Base-by-base conservation (phyloP, 1,284 basidiomycete species). In the Ustilago crameri region DNA sequence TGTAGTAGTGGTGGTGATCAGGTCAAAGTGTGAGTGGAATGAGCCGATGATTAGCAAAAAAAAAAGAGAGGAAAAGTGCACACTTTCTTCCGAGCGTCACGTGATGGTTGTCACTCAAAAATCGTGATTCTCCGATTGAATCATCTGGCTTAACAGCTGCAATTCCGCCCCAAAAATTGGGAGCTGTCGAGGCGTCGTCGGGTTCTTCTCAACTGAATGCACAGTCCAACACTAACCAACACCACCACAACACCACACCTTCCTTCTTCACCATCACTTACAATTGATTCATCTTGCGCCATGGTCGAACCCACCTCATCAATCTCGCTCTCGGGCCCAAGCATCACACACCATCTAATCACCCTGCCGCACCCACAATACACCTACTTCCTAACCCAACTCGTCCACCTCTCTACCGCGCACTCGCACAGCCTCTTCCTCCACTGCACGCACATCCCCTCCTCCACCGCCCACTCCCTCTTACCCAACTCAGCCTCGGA, bases 311-410 rank as follows among this genome's bases (percentile, higher is more conserved):
- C 12, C 12, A 9, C 57, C 32, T 14, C 23, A 20, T 4, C 30
- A 38, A 27, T 45, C 58, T n/a, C n/a, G 2, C 3, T 9, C 0
- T 9, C 27, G 18, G 22, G 30, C 18, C 55, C 48, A 30, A 23
- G 24, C 1, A 65, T 71, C 9, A 58, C 58, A 12, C 65, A 64
- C 38, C 70, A 73, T 22, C 40, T 73, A 26, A 38, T 73, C 0
- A 54, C 47, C 0, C 51, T 73, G 23, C 54, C 65, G 1, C 70
- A 73, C 20, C 26, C 40, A 1, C 47, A 42, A 1, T 53, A 35
- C 24, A 35, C 61, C 0, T 26, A 44, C 51, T 73, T 68, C 18
- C 32, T 68, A 14, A 60, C 65, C 0, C 70, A 68, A 18, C 45
- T 61, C 51, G 42, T 56, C 1, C 59, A 57, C 20, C 55, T 66